phyloP scores from a whole-genome alignment of 2,329 filamentous ascomycete genomes.

The Colletotrichum liaoningense region DNA sequence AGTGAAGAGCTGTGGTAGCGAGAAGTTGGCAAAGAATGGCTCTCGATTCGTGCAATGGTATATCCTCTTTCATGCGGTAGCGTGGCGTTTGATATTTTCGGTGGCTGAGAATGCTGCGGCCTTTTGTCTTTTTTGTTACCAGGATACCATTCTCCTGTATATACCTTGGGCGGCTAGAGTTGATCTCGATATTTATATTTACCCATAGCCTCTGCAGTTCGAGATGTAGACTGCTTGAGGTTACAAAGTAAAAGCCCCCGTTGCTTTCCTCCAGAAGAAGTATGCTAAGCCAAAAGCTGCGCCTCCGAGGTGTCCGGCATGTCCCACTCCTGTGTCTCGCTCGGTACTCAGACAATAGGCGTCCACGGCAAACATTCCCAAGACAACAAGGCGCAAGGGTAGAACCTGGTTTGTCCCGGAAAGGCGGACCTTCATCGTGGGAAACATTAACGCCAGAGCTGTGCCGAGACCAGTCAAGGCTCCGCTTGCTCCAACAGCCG shows the following conservation, averaged over 20 bases:
- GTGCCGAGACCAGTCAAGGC: conserved; percentile 23
- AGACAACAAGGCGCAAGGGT: conserved; percentile 12
- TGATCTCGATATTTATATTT: conserved; percentile 19
- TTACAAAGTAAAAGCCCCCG: conserved; percentile 15
- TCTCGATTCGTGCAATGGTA: not conserved
- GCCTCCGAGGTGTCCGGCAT: conserved; percentile 27
- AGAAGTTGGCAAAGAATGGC: not conserved
- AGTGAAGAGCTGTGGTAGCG: conserved; percentile 31
- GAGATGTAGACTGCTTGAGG: not conserved
- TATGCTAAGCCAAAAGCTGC: conserved; percentile 28
- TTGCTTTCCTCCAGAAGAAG: conserved; percentile 11
- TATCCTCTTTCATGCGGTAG: conserved; percentile 10
- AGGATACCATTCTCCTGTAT: conserved; percentile 3
- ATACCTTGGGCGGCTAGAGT: conserved; percentile 24
- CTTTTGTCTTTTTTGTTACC: not conserved
- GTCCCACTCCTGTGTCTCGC: conserved; percentile 25
- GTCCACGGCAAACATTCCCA: conserved; percentile 25
- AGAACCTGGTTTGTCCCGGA: conserved; percentile 18
- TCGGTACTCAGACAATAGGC: conserved; percentile 20
- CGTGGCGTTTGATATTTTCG: conserved; percentile 22
- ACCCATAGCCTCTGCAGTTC: not conserved
- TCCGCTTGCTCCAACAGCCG: conserved; percentile 28
- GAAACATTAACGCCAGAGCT: conserved; percentile 26
- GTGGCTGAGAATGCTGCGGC: not conserved
- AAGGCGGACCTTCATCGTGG: conserved; percentile 18